Conservation (phyloP, 306 rosid genomes). For the Begonia masoniana region DNA sequence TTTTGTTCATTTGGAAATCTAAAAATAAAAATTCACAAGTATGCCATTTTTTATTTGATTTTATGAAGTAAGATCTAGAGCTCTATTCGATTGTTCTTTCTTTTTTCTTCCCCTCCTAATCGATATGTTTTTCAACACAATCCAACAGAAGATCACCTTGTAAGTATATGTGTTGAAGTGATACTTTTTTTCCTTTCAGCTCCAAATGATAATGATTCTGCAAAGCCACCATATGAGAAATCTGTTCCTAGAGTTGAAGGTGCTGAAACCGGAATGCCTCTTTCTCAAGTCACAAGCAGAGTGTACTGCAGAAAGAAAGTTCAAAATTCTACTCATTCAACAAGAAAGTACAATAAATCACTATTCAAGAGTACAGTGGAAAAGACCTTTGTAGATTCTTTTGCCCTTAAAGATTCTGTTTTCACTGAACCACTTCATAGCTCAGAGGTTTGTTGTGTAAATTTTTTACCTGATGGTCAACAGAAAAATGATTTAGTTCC, state of each 20-base stretch:
- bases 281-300: slow-evolving; percentile 21
- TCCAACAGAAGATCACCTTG: too few species aligned
- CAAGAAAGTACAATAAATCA: slow-evolving; percentile 16
- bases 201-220: slow-evolving; percentile 15
- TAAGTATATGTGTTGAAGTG: neutral
- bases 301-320: slow-evolving; percentile 49
- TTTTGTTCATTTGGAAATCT: too few species aligned
- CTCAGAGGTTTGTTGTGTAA: slow-evolving; percentile 20
- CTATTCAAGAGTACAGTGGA: slow-evolving; percentile 19
- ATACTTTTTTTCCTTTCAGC: slow-evolving; percentile 14
- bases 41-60: too few species aligned
- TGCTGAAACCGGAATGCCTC: slow-evolving; percentile 21
- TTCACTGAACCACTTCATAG: slow-evolving; percentile 18
- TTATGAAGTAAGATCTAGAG: too few species aligned
- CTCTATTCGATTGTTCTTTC: too few species aligned
- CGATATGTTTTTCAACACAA: too few species aligned
- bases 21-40: too few species aligned
- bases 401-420: slow-evolving; percentile 18
- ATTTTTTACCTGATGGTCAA: slow-evolving; percentile 20
- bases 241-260: slow-evolving; percentile 13
- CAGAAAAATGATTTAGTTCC: slow-evolving; percentile 13
- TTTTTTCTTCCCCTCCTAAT: too few species aligned
- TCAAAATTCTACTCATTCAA: slow-evolving; percentile 12
- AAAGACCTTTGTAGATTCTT: slow-evolving; percentile 21
- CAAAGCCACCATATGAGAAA: slow-evolving; percentile 22